Conservation (phyloP, 768 basidiomycete species). For the Trametes sanguinea region DNA sequence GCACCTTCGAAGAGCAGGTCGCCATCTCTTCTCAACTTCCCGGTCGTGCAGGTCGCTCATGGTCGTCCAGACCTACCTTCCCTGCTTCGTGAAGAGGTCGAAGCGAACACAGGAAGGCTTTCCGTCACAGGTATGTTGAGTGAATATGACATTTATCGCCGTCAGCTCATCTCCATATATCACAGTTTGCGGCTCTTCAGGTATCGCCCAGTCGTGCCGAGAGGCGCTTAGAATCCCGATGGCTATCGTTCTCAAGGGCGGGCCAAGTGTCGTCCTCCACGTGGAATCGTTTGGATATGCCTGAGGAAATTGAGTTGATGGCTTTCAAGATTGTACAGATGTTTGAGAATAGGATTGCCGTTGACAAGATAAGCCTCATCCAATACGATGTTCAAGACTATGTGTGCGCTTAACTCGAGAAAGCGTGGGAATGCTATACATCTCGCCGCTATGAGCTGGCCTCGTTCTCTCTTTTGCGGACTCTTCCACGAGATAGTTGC, state of each 20-base stretch:
- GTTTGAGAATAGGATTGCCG: too few relatives aligned
- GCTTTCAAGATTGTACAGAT: neutral
- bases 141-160: neutral
- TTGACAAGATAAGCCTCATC: too few relatives aligned
- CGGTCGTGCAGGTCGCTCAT: conserved; percentile 31
- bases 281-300: conserved; percentile 48
- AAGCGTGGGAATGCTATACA: too few relatives aligned
- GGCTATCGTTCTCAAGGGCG: conserved; percentile 42
- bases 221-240: conserved; percentile 41
- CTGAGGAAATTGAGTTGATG: neutral
- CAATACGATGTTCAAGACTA: too few relatives aligned
- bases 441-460: too few relatives aligned
- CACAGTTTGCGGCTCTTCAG: conserved; percentile 52
- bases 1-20: conserved; percentile 18
- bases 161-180: neutral
- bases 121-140: conserved; percentile 48
- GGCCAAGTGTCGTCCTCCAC: conserved; percentile 47
- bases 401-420: too few relatives aligned
- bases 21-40: conserved; percentile 27
- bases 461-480: too few relatives aligned
- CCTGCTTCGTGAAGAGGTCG: conserved; percentile 42
- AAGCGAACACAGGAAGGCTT: conserved; percentile 39
- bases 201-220: conserved; percentile 42
- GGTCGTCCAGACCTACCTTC: conserved; percentile 47
- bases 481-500: too few relatives aligned